Evolutionary conservation across 1,284 basidiomycete species (phyloP).

Genomic region (Coniferiporia sulphurascens): DNA sequence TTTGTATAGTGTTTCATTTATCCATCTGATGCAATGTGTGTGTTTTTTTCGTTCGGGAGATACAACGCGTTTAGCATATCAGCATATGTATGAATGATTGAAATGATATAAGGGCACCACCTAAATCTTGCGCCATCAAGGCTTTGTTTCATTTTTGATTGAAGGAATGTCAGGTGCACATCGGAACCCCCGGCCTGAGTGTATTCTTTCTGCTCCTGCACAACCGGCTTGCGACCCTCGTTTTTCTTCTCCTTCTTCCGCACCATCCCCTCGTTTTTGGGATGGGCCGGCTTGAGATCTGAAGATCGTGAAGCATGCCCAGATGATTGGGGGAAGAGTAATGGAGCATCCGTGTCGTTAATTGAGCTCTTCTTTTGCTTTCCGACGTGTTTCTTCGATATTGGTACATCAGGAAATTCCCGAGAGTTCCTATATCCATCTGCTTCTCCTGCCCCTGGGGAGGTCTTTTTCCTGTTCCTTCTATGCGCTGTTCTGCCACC

Average conservation of each 20-base stretch:
- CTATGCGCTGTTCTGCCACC: constrained; percentile 22
- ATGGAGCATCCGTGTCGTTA: background rate
- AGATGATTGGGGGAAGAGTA: background rate
- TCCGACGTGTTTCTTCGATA: background rate
- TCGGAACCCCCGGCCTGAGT: constrained; percentile 14
- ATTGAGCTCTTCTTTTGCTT: background rate
- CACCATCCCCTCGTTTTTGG: background rate
- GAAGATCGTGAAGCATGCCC: background rate
- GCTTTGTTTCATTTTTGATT: constrained; percentile 70
- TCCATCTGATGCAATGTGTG: constrained; percentile 47
- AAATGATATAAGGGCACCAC: constrained; percentile 33
- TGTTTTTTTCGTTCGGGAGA: background rate
- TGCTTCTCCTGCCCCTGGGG: background rate
- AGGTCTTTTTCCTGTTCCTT: background rate
- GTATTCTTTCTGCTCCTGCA: constrained; percentile 14
- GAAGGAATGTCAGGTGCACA: constrained; percentile 60
- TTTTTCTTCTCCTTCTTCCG: background rate
- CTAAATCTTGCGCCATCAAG: constrained; percentile 84
- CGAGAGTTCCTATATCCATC: background rate
- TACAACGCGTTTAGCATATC: background rate
- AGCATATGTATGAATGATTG: background rate
- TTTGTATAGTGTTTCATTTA: constrained; percentile 87
- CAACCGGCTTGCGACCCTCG: constrained; percentile 21
- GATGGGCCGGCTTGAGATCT: background rate
- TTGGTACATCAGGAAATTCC: background rate